These are phyloP conservation scores for Lenwebbia sp. DNA, from an alignment of 345 rosid species.

Conservation along the genomic window DNA sequence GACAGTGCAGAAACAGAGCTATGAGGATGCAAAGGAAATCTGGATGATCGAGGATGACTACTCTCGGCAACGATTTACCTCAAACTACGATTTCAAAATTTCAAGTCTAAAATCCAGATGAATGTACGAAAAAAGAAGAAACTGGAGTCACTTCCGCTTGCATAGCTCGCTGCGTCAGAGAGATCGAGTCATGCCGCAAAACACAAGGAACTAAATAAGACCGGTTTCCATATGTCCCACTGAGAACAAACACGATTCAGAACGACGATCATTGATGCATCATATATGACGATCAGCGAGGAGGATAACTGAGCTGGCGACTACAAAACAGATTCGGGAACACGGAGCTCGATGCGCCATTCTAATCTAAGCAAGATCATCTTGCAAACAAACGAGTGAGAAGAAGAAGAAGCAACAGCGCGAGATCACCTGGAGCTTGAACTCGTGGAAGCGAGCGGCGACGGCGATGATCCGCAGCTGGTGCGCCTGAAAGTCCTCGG, in stretches of 20 bases:
- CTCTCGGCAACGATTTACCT: neutral
- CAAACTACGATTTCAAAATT: neutral
- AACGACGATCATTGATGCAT: neutral
- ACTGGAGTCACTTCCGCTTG: neutral
- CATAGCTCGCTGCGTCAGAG: neutral
- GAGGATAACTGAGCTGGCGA: neutral
- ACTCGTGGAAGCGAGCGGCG: constrained; percentile 19
- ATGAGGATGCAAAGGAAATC: neutral
- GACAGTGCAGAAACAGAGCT: neutral
- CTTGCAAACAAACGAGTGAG: neutral
- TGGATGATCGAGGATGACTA: neutral
- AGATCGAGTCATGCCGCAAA: neutral
- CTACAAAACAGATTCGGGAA: neutral
- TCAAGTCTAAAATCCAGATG: neutral
- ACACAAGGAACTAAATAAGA: neutral
- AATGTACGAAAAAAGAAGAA: neutral
- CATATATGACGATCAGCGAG: neutral
- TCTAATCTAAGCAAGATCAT: neutral
- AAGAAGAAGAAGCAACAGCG: neutral
- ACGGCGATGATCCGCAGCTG: constrained; percentile 21
- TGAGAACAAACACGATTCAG: neutral
- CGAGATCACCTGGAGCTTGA: constrained; percentile 46
- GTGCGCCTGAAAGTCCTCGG: constrained; percentile 13
- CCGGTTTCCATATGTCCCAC: neutral
- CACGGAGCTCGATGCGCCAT: neutral